phyloP scores from a whole-genome alignment of 1,284 basidiomycete species.

The Rhodotorula sp. region DNA sequence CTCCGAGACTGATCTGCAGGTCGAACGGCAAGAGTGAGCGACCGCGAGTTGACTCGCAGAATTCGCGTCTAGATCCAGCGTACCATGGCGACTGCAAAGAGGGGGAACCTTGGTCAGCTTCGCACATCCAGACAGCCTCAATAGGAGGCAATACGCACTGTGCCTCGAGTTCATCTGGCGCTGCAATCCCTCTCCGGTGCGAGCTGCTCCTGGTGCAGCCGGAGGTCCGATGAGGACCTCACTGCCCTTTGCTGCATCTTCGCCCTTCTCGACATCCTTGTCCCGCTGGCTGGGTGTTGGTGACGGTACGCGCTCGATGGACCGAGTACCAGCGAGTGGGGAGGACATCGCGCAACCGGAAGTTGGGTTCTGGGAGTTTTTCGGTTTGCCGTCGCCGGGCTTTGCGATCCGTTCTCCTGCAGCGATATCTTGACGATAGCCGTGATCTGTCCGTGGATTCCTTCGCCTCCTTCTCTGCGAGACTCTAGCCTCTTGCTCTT shows the following conservation, averaged over 20 bases:
- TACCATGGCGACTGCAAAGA: background rate
- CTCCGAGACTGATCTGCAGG: conserved; percentile 9
- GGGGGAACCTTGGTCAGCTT: background rate
- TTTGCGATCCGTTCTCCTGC: too few relatives aligned
- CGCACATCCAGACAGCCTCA: background rate
- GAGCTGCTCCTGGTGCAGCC: background rate
- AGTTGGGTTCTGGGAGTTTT: background rate
- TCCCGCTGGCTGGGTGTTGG: background rate
- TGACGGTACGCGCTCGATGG: background rate
- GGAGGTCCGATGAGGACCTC: background rate
- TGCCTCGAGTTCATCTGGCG: conserved; percentile 7
- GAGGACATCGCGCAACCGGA: background rate
- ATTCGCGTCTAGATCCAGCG: background rate
- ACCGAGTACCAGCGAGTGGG: background rate
- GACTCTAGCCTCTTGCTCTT: too few relatives aligned
- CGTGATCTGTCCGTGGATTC: too few relatives aligned
- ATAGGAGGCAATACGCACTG: background rate
- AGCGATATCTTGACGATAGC: too few relatives aligned
- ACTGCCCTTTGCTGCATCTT: background rate
- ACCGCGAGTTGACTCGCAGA: background rate
- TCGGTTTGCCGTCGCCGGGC: background rate
- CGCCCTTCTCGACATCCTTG: conserved; percentile 11
- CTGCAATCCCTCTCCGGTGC: background rate
- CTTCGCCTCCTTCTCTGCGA: too few relatives aligned
- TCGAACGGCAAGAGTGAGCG: background rate